A percentile compares a stretch with the other conserved stretches of the same genome.
These are phyloP conservation scores for Lepiota venenata DNA, from an alignment of 768 basidiomycete species.

Conservation along the genomic window DNA sequence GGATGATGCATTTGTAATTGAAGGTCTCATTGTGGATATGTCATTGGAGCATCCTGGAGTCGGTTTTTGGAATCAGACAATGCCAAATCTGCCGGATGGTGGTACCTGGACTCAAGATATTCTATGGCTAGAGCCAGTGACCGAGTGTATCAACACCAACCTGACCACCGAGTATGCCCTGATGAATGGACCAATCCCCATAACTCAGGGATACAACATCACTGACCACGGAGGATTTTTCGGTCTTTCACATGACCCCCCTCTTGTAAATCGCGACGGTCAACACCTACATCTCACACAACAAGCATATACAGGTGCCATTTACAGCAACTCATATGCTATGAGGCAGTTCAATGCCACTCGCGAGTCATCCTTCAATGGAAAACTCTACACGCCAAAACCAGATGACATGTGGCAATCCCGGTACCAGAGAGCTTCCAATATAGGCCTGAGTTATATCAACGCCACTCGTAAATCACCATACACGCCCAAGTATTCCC, in stretches of 20 bases:
- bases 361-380: constrained; percentile 14
- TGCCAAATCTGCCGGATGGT: neutral
- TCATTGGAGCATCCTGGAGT: neutral
- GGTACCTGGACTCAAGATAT: constrained; percentile 1
- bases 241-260: constrained; percentile 7
- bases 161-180: neutral
- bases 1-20: neutral
- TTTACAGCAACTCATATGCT: constrained; percentile 15
- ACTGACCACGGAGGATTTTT: constrained; percentile 2
- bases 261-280: constrained; percentile 13
- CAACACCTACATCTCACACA: constrained; percentile 14
- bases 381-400: constrained; percentile 10
- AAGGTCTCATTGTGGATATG: constrained; percentile 4
- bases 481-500: too few relatives aligned
- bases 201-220: neutral
- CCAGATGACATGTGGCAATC: too few relatives aligned
- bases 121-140: constrained; percentile 1
- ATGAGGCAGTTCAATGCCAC: constrained; percentile 16
- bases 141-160: neutral
- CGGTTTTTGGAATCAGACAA: constrained; percentile 4
- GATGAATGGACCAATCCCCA: neutral
- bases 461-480: too few relatives aligned
- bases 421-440: too few relatives aligned
- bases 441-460: too few relatives aligned
- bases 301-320: constrained; percentile 20